phyloP scores from a whole-genome alignment of 2,329 filamentous ascomycete genomes.

The Tolypocladium ovalisporum region DNA sequence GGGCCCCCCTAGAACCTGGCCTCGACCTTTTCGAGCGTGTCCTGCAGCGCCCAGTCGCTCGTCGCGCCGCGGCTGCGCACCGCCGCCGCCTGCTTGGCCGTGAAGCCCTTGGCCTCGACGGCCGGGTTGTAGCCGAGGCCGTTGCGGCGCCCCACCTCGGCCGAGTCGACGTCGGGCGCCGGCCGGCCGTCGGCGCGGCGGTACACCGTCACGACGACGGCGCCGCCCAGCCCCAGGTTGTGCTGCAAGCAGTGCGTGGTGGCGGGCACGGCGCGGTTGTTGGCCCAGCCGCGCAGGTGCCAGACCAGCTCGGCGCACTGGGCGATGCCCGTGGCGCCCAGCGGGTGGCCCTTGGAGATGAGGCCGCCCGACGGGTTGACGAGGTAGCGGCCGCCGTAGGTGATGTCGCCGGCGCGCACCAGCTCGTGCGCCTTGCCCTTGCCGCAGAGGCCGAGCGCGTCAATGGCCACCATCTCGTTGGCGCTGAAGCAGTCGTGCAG shows the following conservation, averaged over 20 bases:
- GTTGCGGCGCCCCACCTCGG: constrained; percentile 53
- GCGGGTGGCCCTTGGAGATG: constrained; percentile 91
- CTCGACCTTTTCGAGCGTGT: constrained; percentile 33
- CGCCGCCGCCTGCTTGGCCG: constrained; percentile 58
- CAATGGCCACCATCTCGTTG: constrained; percentile 86
- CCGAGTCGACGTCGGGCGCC: constrained; percentile 48
- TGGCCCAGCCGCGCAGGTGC: constrained; percentile 93
- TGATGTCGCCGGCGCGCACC: constrained; percentile 79
- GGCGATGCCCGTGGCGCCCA: constrained; percentile 88
- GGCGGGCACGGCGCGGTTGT: constrained; percentile 63
- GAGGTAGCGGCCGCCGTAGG: constrained; percentile 73
- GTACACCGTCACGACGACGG: constrained; percentile 84
- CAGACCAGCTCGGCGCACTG: constrained; percentile 93
- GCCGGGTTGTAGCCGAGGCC: constrained; percentile 86
- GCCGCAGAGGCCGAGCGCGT: constrained; percentile 69
- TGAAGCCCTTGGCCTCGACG: constrained; percentile 80
- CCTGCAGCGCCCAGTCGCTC: constrained; percentile 68
- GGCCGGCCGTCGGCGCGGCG: constrained; percentile 66
- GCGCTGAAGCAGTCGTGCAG: constrained; percentile 95
- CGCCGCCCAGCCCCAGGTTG: constrained; percentile 85
- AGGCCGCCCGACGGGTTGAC: constrained; percentile 91
- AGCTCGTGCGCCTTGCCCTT: constrained; percentile 85
- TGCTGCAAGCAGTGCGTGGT: constrained; percentile 77
- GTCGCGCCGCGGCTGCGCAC: constrained; percentile 56
- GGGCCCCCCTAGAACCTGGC: background rate